A percentile compares a stretch with the other conserved stretches of the same genome.
phyloP scores from a whole-genome alignment of 2,329 filamentous ascomycete genomes.

The Epichloe elymi region DNA sequence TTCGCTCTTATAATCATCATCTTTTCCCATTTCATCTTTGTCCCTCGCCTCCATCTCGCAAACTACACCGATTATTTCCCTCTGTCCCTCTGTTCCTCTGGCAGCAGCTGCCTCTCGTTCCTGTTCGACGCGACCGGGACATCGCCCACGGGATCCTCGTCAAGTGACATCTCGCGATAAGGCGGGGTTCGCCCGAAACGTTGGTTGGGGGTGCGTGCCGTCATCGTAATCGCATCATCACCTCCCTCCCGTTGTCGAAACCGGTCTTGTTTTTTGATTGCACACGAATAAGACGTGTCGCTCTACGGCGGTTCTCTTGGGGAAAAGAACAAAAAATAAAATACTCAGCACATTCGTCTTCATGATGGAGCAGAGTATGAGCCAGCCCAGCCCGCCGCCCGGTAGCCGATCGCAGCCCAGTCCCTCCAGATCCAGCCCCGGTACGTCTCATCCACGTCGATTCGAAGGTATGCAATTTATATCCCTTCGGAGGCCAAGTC shows the following conservation, averaged over 20 bases:
- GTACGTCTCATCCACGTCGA: slow-evolving; percentile 19
- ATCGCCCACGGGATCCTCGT: background rate
- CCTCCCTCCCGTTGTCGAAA: background rate
- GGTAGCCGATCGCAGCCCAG: slow-evolving; percentile 12
- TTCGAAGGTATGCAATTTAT: slow-evolving; percentile 22
- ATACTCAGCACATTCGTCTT: background rate
- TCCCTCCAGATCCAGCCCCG: slow-evolving; percentile 17
- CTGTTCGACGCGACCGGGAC: background rate
- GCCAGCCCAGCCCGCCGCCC: slow-evolving; percentile 13
- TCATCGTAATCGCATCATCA: slow-evolving; percentile 2
- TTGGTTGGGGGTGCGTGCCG: background rate
- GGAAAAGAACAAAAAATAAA: too few species aligned
- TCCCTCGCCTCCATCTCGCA: background rate
- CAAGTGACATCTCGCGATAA: slow-evolving; percentile 3
- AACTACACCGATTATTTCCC: too few species aligned
- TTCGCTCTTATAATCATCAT: background rate
- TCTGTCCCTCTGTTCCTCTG: too few species aligned
- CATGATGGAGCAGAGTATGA: slow-evolving; percentile 16
- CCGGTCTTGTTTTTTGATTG: background rate
- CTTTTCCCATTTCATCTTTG: background rate
- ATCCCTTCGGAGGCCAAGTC: background rate
- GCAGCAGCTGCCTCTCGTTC: too few species aligned
- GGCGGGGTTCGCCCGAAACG: slow-evolving; percentile 2
- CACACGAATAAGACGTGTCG: background rate
- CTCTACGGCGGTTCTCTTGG: too few species aligned